Percentiles rank a stretch among this genome's conserved stretches.
These are phyloP conservation scores for Aspergillus fijiensis DNA, from an alignment of 2,329 filamentous ascomycete genomes.

Conservation along the genomic window DNA sequence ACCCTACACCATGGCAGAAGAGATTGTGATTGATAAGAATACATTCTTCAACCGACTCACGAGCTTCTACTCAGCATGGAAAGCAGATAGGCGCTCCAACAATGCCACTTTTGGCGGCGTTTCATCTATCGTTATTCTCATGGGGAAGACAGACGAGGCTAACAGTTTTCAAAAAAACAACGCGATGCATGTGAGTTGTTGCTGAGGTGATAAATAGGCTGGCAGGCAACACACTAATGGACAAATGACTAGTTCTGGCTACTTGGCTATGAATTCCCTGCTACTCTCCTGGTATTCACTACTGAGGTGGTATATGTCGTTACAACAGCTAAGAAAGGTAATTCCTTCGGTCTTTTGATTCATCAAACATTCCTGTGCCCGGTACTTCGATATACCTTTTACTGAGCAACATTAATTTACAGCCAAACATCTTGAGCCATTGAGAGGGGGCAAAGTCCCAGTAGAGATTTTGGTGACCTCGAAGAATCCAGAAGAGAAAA, in stretches of 20 bases:
- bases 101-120: constrained; percentile 83
- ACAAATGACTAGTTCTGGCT: constrained; percentile 81
- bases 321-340: constrained; percentile 96
- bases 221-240: neutral
- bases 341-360: constrained; percentile 5
- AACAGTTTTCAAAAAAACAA: constrained; percentile 93
- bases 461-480: constrained; percentile 88
- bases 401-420: constrained; percentile 2
- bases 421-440: constrained; percentile 90
- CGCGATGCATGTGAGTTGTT: constrained; percentile 77
- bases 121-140: constrained; percentile 81
- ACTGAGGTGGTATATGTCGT: constrained; percentile 85
- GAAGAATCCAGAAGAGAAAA: constrained; percentile 88
- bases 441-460: constrained; percentile 89
- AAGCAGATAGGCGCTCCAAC: constrained; percentile 86
- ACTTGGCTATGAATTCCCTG: constrained; percentile 96
- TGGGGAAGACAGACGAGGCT: constrained; percentile 91
- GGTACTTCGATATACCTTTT: neutral
- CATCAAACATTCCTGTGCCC: neutral
- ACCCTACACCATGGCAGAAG: constrained; percentile 58
- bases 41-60: constrained; percentile 91
- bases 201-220: neutral
- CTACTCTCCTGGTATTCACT: constrained; percentile 90
- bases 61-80: constrained; percentile 88
- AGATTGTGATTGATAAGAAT: constrained; percentile 94